Percentiles rank a stretch among this genome's conserved stretches.
phyloP scores from a whole-genome alignment of 2,329 filamentous ascomycete species.

The Thelonectria rubi region DNA sequence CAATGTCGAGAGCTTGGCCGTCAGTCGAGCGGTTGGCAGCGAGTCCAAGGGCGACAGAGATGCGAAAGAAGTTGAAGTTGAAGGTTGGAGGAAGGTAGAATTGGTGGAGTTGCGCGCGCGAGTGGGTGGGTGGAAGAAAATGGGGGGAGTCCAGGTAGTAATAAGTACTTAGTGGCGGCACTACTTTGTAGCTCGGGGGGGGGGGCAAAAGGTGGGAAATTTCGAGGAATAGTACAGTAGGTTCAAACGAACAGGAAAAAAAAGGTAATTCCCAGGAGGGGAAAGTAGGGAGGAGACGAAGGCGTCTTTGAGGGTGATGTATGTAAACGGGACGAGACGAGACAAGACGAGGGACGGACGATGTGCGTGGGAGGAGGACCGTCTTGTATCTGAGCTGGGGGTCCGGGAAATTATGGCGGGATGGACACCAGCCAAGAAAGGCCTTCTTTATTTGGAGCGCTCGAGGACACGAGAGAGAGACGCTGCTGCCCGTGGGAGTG shows the following conservation, averaged over 20 bases:
- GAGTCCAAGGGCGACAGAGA: slow-evolving; percentile 26
- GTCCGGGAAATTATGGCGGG: slow-evolving; percentile 42
- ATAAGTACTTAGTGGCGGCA: slow-evolving; percentile 32
- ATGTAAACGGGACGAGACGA: slow-evolving; percentile 18
- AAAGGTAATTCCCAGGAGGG: slow-evolving; percentile 35
- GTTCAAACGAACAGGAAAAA: slow-evolving; percentile 27
- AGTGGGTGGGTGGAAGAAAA: slow-evolving; percentile 39
- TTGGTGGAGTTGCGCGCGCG: slow-evolving; percentile 36
- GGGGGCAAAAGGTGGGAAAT: slow-evolving; percentile 29
- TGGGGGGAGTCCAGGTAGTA: slow-evolving; percentile 42
- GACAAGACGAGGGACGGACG: slow-evolving; percentile 29
- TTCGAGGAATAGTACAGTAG: slow-evolving; percentile 16
- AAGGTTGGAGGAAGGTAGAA: slow-evolving; percentile 39
- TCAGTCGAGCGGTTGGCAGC: slow-evolving; percentile 21
- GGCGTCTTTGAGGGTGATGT: slow-evolving; percentile 18
- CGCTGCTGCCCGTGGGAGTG: slow-evolving; percentile 20
- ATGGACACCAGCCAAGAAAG: slow-evolving; percentile 37
- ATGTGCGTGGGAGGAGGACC: slow-evolving; percentile 28
- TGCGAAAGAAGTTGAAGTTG: slow-evolving; percentile 26
- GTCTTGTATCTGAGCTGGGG: slow-evolving; percentile 37
- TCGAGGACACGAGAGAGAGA: slow-evolving; percentile 27
- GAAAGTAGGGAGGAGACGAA: slow-evolving; percentile 22
- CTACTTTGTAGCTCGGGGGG: slow-evolving; percentile 27
- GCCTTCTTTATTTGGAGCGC: slow-evolving; percentile 39
- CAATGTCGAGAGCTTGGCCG: slow-evolving; percentile 3